phyloP scores from a whole-genome alignment of 345 rosid genomes.

The Eucalyptus viminalis region DNA sequence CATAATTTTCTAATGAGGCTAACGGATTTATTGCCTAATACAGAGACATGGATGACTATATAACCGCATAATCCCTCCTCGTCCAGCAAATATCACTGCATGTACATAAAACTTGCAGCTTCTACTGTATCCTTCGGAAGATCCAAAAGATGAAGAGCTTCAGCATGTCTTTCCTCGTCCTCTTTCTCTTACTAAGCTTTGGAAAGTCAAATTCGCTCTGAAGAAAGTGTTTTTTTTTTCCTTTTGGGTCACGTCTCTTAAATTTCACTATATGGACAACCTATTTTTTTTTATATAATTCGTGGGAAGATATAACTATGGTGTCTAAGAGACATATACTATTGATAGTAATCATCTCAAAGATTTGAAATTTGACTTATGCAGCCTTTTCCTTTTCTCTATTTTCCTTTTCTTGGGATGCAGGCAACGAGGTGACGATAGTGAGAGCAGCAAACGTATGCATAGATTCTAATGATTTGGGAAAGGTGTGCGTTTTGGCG shows the following conservation, averaged over 20 bases:
- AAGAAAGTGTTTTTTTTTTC: not conserved
- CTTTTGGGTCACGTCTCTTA: not conserved
- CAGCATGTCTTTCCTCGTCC: not conserved
- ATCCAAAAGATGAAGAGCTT: not conserved
- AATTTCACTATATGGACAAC: not conserved
- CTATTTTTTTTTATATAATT: not conserved
- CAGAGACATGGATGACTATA: not conserved
- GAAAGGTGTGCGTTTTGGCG: not conserved
- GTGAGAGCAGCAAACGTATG: not conserved
- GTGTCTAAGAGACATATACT: not conserved
- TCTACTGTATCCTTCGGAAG: not conserved
- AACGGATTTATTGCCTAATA: not conserved
- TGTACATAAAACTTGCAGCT: not conserved
- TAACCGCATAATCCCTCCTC: not conserved
- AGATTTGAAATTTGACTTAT: not conserved
- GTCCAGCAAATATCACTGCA: not conserved
- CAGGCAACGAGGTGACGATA: not conserved
- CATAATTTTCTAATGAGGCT: not conserved
- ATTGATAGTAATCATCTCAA: not conserved
- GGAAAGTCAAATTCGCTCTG: not conserved
- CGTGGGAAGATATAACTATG: not conserved
- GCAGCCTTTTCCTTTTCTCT: not conserved
- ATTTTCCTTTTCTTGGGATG: not conserved
- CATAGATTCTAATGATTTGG: no score
- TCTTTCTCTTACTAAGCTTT: not conserved